These are phyloP conservation scores for Lipomyces kockii DNA, from an alignment of 805 yeast genomes.

Conservation along the genomic window DNA sequence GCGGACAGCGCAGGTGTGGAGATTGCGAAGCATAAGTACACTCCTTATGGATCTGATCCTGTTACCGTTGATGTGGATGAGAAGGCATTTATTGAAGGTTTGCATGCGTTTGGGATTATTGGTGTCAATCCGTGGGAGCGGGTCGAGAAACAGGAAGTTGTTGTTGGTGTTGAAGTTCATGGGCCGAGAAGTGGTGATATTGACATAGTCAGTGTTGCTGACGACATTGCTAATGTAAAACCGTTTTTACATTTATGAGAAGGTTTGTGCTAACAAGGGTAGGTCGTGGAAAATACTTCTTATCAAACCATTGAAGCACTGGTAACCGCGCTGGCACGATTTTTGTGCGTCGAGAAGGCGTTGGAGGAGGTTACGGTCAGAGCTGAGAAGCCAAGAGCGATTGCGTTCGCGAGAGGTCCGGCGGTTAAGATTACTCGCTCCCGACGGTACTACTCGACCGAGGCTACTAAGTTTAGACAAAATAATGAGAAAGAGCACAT, in stretches of 20 bases:
- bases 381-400: conserved; percentile 87
- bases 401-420: conserved; percentile 84
- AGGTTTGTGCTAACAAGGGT: background rate
- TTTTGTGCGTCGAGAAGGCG: conserved; percentile 52
- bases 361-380: conserved; percentile 56
- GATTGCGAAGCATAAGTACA: conserved; percentile 45
- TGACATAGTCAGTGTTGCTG: conserved; percentile 46
- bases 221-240: conserved; percentile 54
- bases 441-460: conserved; percentile 36
- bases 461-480: conserved; percentile 8
- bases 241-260: background rate
- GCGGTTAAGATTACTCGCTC: conserved; percentile 75
- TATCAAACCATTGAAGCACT: conserved; percentile 95
- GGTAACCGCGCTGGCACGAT: conserved; percentile 70
- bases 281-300: conserved; percentile 67
- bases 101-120: conserved; percentile 73
- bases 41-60: conserved; percentile 26
- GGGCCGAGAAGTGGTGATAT: conserved; percentile 39
- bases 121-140: conserved; percentile 95
- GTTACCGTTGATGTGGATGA: conserved; percentile 38
- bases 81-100: conserved; percentile 52
- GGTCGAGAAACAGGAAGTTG: conserved; percentile 74
- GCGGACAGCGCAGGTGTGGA: conserved; percentile 56
- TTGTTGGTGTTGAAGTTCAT: conserved; percentile 58
- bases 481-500: conserved; percentile 14